Evolutionary conservation across 805 yeast genomes (phyloP), one percentile per base, ranked within the genome.

Genomic region (Starmerella geochares): DNA sequence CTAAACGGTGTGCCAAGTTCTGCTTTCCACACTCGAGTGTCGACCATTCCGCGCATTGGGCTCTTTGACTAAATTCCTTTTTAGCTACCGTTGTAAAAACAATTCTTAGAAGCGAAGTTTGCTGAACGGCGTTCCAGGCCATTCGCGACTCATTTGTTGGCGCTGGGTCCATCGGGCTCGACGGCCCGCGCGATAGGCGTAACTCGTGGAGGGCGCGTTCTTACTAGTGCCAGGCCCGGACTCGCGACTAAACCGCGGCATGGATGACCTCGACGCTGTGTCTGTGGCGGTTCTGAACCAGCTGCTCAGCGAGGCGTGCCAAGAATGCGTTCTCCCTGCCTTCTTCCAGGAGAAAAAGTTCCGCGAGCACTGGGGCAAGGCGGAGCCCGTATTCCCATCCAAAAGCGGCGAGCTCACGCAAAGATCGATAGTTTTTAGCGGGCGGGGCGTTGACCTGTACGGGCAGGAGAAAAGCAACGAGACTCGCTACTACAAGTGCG

Each of bases 401-500:
- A 56, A 50, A 32, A 9, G 14, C 23, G 56, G 56, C 19, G 57
- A 48, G 49, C 55, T 63, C 16, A 52, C 46, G 20, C 59, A 58
- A 33, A 52, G 67, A 7, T 45, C 62, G 1, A 35, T 49, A 25
- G 49, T 58, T 9, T 49, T 51, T 17, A 51, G 38, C 11, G 32
- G 55, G 10, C 61, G 65, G 58, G 63, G 78, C 31, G 47, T 71
- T 48, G 65, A 73, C 63, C 59, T 73, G 42, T 58, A 75, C 49
- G 65, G 74, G 32, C 58, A 67, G 51, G 70, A 68, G 16, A 68
- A 61, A 46, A 65, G 59, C 25, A 72, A 74, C 42, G 86, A 79
- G 40, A 62, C 74, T 16, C 65, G 74, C 47, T 86, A 87, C 64
- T 85, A 86, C 59, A 76, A 71, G 49, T 90, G 98, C 67, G 73